Evolutionary conservation across 2,329 filamentous ascomycete species (phyloP).

Genomic region (Ambrosiella cleistominuta): DNA sequence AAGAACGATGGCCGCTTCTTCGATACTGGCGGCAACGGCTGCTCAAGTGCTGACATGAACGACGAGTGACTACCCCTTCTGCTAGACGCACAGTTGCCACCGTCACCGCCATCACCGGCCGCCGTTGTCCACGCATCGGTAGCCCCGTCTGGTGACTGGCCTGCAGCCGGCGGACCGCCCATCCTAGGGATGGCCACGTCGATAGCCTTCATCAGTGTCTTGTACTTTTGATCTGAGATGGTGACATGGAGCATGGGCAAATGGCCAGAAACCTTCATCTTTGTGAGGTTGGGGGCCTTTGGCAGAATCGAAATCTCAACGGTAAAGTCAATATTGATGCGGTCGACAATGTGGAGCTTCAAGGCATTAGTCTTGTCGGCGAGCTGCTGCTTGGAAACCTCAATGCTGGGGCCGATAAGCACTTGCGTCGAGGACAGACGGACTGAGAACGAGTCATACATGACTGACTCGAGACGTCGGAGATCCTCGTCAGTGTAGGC

Average conservation of each 20-base stretch:
- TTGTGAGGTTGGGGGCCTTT: conserved; percentile 82
- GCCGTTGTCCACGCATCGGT: too few relatives aligned
- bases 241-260: conserved; percentile 82
- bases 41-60: conserved; percentile 12
- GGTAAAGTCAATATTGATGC: conserved; percentile 92
- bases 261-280: conserved; percentile 78
- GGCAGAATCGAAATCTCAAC: conserved; percentile 96
- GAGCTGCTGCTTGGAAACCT: conserved; percentile 73
- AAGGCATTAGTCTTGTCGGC: conserved; percentile 47
- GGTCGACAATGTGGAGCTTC: conserved; percentile 77
- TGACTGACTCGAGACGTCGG: conserved; percentile 69
- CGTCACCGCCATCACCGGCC: neutral
- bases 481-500: conserved; percentile 80
- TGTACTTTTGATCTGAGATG: conserved; percentile 91
- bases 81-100: neutral
- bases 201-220: conserved; percentile 86
- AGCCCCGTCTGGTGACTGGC: neutral
- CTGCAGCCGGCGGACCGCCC: conserved; percentile 17
- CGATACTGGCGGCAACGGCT: conserved; percentile 3
- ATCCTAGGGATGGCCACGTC: conserved; percentile 89
- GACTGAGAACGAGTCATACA: conserved; percentile 95
- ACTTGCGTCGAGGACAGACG: conserved; percentile 91
- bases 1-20: conserved; percentile 35
- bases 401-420: conserved; percentile 82
- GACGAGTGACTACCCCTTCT: conserved; percentile 11